phyloP scores from a whole-genome alignment of 2,329 filamentous ascomycete genomes.

The Aspergillus versicolor region DNA sequence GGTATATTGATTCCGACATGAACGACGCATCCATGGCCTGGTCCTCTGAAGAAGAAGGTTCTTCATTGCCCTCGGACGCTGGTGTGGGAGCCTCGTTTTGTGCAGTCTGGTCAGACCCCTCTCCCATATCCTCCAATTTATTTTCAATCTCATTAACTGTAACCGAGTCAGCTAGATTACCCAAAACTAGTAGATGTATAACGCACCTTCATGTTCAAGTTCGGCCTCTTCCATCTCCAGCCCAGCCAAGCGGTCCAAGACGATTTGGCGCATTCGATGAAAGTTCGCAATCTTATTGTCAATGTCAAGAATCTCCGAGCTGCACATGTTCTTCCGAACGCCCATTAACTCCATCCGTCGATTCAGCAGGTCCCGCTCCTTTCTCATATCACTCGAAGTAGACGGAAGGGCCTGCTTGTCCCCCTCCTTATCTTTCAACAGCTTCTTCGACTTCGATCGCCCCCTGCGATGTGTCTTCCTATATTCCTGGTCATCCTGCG shows the following conservation, averaged over 20 bases:
- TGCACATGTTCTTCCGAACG: constrained; percentile 95
- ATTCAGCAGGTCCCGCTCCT: constrained; percentile 75
- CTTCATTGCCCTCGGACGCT: constrained; percentile 41
- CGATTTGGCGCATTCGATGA: constrained; percentile 86
- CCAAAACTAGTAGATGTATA: neutral
- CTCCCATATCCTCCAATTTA: constrained; percentile 62
- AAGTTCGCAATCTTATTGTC: constrained; percentile 96
- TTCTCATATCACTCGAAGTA: constrained; percentile 70
- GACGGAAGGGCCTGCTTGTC: constrained; percentile 53
- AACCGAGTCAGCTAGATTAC: constrained; percentile 3
- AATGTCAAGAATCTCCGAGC: constrained; percentile 91
- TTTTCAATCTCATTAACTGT: constrained; percentile 59
- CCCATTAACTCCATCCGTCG: constrained; percentile 88
- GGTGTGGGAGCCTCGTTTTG: constrained; percentile 35
- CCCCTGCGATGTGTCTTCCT: constrained; percentile 69
- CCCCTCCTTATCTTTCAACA: constrained; percentile 63
- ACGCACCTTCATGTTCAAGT: constrained; percentile 81
- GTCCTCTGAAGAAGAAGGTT: constrained; percentile 55
- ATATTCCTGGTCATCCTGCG: constrained; percentile 60
- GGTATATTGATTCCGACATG: constrained; percentile 98
- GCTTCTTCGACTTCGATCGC: constrained; percentile 71
- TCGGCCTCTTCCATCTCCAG: constrained; percentile 89
- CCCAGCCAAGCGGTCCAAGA: constrained; percentile 79
- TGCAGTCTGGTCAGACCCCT: constrained; percentile 25
- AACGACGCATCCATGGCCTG: constrained; percentile 62